Base-by-base conservation (phyloP, 768 basidiomycete species). In the Mrakia hoshinonis region DNA sequence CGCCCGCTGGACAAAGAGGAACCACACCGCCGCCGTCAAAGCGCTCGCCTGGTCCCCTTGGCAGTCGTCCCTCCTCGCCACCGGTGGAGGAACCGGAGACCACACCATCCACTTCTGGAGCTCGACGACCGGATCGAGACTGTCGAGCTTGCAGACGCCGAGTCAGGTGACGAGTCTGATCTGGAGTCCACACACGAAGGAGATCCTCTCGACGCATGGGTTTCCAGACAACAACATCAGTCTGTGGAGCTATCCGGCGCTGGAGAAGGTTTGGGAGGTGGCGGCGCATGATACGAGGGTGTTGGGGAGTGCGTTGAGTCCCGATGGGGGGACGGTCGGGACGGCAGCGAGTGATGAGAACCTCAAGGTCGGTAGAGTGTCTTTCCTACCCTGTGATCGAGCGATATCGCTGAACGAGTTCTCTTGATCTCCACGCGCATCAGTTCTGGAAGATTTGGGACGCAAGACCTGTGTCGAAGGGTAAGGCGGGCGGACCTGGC, bases 1-100 rank as follows among this genome's bases (percentile, higher is more conserved):
- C 80, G 77, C 92, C 0, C 92, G 92, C 77, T 93, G 91, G 90
- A 90, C 89, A 29, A 93, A 94, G 80, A 82, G 89, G 58, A 92
- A 91, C 78, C 92, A 95, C 78, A 90, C 89, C 0, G 92, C 92
- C 0, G 92, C 92, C 1, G 82, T 83, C 74, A 83, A 83, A 79
- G 94, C 93, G 1, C 82, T 99, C 68, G 92, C 92, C 0, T 99
- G 96, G 92, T 95, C 92, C 74, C 92, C 95, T 0, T 98, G 96
- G 96, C 90, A 93, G 80, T 85, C 88, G 0, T 87, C 89, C 2
- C 83, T 97, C 22, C 85, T 98, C 64, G 94, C 95, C 3, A 87
- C 90, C 0, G 96, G 96, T 0, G 95, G 96, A 0, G 96, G 96
- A 0, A 94, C 95, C 2, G 89, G 89, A 74, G 96, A 99, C 78